Evolutionary conservation across 163 green algal species (phyloP).

Genomic region (Scenedesmus sp.): DNA sequence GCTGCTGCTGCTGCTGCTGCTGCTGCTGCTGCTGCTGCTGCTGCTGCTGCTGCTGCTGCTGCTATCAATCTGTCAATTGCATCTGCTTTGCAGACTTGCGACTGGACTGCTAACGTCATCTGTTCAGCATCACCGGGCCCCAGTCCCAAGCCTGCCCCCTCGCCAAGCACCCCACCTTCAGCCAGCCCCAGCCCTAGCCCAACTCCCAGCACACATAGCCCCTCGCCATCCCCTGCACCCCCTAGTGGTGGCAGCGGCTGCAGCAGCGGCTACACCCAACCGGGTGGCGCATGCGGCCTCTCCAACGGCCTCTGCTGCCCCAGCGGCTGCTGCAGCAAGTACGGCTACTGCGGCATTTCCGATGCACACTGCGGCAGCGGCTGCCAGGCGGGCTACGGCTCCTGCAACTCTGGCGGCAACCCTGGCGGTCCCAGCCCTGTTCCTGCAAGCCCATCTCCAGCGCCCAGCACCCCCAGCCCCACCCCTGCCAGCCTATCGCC

Average conservation of each 20-base stretch:
- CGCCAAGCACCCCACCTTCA: not conserved
- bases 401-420: not conserved
- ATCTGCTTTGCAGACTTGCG: not conserved
- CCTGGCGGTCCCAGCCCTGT: not conserved
- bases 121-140: not conserved
- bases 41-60: not conserved
- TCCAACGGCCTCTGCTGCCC: conserved; percentile 3
- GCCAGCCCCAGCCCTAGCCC: not conserved
- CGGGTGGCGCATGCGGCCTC: not conserved
- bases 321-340: conserved; percentile 10
- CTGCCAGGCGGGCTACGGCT: not conserved
- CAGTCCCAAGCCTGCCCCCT: not conserved
- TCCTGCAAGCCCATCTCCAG: not conserved
- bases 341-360: conserved; percentile 15
- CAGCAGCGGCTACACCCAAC: not conserved
- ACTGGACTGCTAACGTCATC: conserved; percentile 24
- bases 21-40: not conserved
- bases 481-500: not conserved
- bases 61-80: not conserved
- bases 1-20: not conserved
- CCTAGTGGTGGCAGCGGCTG: not conserved
- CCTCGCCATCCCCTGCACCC: not conserved
- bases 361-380: not conserved
- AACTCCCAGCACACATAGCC: not conserved
- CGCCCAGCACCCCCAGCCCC: not conserved